These are phyloP conservation scores for Talaromyces sp. DNA, from an alignment of 2,329 filamentous ascomycete genomes.

Conservation along the genomic window DNA sequence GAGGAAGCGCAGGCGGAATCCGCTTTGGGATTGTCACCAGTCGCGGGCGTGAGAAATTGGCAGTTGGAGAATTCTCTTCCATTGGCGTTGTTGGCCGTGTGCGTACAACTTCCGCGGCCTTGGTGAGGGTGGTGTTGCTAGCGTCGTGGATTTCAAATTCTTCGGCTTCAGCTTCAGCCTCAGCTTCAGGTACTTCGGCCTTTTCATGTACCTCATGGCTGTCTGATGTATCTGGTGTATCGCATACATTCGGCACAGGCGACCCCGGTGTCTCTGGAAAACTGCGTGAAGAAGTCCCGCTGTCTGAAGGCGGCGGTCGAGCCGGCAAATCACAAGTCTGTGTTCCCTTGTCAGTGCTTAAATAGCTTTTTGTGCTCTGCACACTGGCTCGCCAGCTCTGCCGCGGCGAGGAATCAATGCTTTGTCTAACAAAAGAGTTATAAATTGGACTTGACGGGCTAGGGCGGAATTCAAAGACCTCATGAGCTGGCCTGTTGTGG, in stretches of 20 bases:
- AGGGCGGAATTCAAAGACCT: slow-evolving; percentile 77
- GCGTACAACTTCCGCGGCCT: slow-evolving; percentile 36
- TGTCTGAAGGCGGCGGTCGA: slow-evolving; percentile 28
- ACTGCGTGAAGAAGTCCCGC: slow-evolving; percentile 28
- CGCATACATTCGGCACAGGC: slow-evolving; percentile 18
- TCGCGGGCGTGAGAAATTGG: slow-evolving; percentile 68
- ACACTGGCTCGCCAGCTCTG: slow-evolving; percentile 68
- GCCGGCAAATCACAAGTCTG: slow-evolving; percentile 57
- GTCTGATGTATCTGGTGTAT: slow-evolving; percentile 17
- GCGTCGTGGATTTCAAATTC: slow-evolving; percentile 39
- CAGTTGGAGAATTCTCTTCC: slow-evolving; percentile 54
- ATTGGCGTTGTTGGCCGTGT: slow-evolving; percentile 18
- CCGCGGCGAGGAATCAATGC: slow-evolving; percentile 58
- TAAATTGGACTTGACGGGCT: slow-evolving; percentile 66
- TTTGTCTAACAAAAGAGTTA: slow-evolving; percentile 57
- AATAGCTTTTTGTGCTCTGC: slow-evolving; percentile 50
- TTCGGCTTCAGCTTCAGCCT: slow-evolving; percentile 17
- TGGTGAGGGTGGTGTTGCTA: slow-evolving; percentile 49
- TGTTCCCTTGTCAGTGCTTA: slow-evolving; percentile 57
- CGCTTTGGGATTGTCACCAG: slow-evolving; percentile 83
- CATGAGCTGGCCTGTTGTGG: slow-evolving; percentile 66
- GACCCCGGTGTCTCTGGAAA: slow-evolving; percentile 19
- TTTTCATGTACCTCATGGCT: slow-evolving; percentile 21
- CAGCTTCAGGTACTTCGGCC: slow-evolving; percentile 10
- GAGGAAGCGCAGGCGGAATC: slow-evolving; percentile 67